Evolutionary conservation across 768 basidiomycete genomes (phyloP), one percentile per base, ranked within the genome.

Genomic region (Dioszegia aurantiaca): DNA sequence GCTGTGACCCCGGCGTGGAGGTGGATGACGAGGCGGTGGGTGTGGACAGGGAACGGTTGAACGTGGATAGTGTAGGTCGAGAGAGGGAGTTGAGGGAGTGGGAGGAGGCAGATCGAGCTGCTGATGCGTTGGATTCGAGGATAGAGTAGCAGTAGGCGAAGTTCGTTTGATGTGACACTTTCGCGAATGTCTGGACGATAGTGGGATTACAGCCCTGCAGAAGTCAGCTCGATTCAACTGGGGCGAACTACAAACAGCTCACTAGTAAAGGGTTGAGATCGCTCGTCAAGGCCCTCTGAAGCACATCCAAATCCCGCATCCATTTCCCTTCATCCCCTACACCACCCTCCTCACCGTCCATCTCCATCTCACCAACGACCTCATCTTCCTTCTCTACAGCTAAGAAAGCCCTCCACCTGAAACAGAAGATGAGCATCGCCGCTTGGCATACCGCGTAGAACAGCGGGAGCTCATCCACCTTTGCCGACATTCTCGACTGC

Each of bases 361-460:
- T 46, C 56, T 73, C 71, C 54, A 72, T 57, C 43, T 75, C 73
- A 14, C 73, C 75, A 3, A 74, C 55, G 28, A 72, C 83, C 23
- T 80, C 82, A 23, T 79, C 81, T 4, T 86, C 87, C 14, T 48
- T 65, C 48, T 40, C 63, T 60, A 42, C 57, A 16, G 36, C 74
- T 46, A 2, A 63, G 67, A n/a, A 79, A 63, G 98, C 95, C 60
- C 89, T 80, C 94, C 94, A 98, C 11, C 95, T 81, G 78, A 98
- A 99, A 76, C 95, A 98, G 76, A 99, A 99, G 62, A 99, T 90
- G 62, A 98, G 82, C 73, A 99, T 93, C 10, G 92, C 84, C 0
- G 93, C 87, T 70, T 98, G 95, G 0, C 85, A 79, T 30, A 94
- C 87, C 1, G 93, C 91, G 73, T 97, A 97, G 73, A 97, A 97